Base-by-base conservation (phyloP, 305 asterid species). In the Solanum hybrid region DNA sequence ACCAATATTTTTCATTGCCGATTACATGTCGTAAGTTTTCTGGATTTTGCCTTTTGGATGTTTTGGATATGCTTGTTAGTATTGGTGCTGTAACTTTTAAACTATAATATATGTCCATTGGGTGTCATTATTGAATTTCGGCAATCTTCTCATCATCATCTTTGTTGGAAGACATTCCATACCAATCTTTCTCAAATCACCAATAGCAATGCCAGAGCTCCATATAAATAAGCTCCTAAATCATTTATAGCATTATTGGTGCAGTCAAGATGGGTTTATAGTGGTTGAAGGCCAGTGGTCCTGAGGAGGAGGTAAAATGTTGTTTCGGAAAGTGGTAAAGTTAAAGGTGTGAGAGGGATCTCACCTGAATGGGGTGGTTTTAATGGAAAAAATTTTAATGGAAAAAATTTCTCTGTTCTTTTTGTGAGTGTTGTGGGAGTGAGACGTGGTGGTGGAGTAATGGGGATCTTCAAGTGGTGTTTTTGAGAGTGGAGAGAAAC, bases 1-100 rank as follows among this genome's bases (percentile, higher is more conserved):
- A 81, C 99, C 99, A 4, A 94, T 97, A 92, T 97, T 97, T 86
- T 79, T 88, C 86, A 93, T 93, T 35, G 98, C 99, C 6, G 92
- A 97, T 92, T 96, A 94, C 91, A 34, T 95, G 69, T 96, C 98
- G 99, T 96, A 94, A 96, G 99, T 90, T 88, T 66, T 81, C 66
- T 79, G 79, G 76, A 36, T 80, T 35, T 80, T 37, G 46, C 32
- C 69, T 36, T 27, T 38, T 64, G 73, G 51, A 34, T 80, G 78
- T 87, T 60, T n/a, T 71, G 27, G 69, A 32, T 10, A n/a, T 42
- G 27, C 34, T 46, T 71, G 69, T 9, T 71, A 46, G 29, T 51
- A 10, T 85, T 85, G 87, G 31, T 84, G 76, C 40, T 31, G 86
- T 42, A 84, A n/a, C 40, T 29, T 72, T 51, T 84, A 84, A 20